Evolutionary conservation across 2,329 filamentous ascomycete species (phyloP).

Genomic region (Talaromyces verruculosus): DNA sequence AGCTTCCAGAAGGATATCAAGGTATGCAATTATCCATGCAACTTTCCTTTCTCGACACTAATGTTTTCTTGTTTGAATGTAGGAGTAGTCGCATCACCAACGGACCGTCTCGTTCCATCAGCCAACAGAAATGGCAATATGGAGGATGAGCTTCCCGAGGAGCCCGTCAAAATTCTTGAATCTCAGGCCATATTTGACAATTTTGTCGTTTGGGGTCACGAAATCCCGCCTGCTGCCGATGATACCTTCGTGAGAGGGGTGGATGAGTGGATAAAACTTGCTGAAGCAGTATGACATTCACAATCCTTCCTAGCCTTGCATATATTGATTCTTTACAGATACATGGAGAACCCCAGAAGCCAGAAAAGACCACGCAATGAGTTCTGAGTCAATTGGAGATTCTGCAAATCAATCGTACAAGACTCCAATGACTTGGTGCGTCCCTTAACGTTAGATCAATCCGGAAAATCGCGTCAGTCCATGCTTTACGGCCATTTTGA

Average conservation of each 20-base stretch:
- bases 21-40: constrained; percentile 37
- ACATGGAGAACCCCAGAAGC: not conserved
- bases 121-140: constrained; percentile 40
- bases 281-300: constrained; percentile 59
- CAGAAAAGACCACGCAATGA: not conserved
- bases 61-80: not conserved
- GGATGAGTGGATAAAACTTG: constrained; percentile 76
- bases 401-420: not conserved
- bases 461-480: too few species aligned
- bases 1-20: constrained; percentile 69
- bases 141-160: constrained; percentile 47
- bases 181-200: constrained; percentile 69
- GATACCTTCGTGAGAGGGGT: constrained; percentile 74
- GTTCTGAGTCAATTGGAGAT: not conserved
- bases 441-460: not conserved
- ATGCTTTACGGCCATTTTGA: too few species aligned
- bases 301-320: not conserved
- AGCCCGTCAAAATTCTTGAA: constrained; percentile 60
- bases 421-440: too few species aligned
- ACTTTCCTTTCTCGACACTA: not conserved
- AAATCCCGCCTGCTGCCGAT: constrained; percentile 60
- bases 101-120: constrained; percentile 37
- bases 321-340: constrained; percentile 10
- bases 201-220: constrained; percentile 82
- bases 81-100: constrained; percentile 61